Evolutionary conservation across 2,329 filamentous ascomycete species (phyloP).

Genomic region (Cordyceps tenuipes): DNA sequence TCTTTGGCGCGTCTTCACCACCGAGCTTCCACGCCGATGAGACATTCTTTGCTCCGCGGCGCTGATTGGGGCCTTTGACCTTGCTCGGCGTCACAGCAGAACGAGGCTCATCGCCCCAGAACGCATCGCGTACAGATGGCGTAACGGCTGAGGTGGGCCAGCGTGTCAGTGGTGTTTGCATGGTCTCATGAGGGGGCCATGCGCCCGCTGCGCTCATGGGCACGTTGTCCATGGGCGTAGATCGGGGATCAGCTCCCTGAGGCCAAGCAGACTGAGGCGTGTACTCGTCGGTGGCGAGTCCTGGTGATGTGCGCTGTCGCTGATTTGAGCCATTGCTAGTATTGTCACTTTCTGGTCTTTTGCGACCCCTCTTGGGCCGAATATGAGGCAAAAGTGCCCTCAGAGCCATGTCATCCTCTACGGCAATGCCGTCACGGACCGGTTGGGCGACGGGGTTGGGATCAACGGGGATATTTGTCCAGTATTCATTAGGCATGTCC

Average conservation of each 20-base stretch:
- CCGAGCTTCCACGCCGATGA: conserved; percentile 82
- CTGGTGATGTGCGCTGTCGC: conserved; percentile 52
- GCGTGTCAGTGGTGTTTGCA: conserved; percentile 55
- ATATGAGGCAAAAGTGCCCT: conserved; percentile 75
- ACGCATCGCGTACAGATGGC: conserved; percentile 45
- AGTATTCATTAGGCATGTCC: conserved; percentile 71
- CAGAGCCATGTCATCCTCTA: conserved; percentile 84
- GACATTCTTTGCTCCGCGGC: conserved; percentile 75
- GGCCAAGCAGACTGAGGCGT: conserved; percentile 19
- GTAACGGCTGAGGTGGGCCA: conserved; percentile 76
- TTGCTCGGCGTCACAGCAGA: conserved; percentile 66
- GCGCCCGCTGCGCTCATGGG: conserved; percentile 22
- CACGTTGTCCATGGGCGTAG: conserved; percentile 27
- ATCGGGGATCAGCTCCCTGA: not conserved
- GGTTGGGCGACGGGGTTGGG: conserved; percentile 54
- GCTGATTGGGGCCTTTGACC: conserved; percentile 34
- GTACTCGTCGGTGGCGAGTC: conserved; percentile 32
- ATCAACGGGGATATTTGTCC: conserved; percentile 61
- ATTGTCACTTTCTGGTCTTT: conserved; percentile 56
- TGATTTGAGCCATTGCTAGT: conserved; percentile 44
- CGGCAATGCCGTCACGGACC: conserved; percentile 69
- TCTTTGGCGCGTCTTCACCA: conserved; percentile 54
- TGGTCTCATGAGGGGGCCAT: conserved; percentile 36
- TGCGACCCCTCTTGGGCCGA: conserved; percentile 51
- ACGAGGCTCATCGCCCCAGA: conserved; percentile 55